Base-by-base conservation (phyloP, 805 yeast genomes). In the Wickerhamomyces ciferrii region DNA sequence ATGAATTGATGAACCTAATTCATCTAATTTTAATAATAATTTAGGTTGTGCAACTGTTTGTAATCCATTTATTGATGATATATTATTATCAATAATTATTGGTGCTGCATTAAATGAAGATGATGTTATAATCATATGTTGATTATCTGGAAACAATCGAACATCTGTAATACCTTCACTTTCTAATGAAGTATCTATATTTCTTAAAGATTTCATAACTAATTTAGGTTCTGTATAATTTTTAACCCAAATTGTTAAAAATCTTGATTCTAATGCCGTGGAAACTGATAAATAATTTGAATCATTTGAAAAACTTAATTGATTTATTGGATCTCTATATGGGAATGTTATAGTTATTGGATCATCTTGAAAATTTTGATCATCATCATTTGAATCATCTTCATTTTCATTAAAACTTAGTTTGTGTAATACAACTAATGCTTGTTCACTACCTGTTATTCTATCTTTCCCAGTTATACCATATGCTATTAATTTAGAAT, bases 141-240 rank as follows among this genome's bases (percentile, higher is more conserved):
- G 65, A 52, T 81, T 79, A 37, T 80, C 82, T 0, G 89, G 88
- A 62, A 84, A 83, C 61, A 90, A 85, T 46, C 77, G 76, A 7
- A 87, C 66, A 51, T 83, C 87, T 0, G 98, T 92, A 35, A 92
- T 87, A 2, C 97, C 97, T 60, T 91, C 97, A 47, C 87, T 80
- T 50, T 87, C 95, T 53, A 85, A 64, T 0, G 84, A 76, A 0
- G 84, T 78, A 46, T 82, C 87, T 6, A 81, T 62, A 5, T 80
- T 71, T 40, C 91, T 65, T 32, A 79, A 72, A 1, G 88, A 82
- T 53, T 84, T 82, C 84, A 85, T 78, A 1, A 84, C 75, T 24
- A 84, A 63, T 21, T 84, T 74, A 1, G 92, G 88, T 42, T 79
- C 83, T 24, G 73, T 72, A 2, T 82, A 76, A 52, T 83, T 81